These are phyloP conservation scores for Cladophialophora immunda DNA, from an alignment of 2,329 filamentous ascomycete genomes.

Conservation along the genomic window DNA sequence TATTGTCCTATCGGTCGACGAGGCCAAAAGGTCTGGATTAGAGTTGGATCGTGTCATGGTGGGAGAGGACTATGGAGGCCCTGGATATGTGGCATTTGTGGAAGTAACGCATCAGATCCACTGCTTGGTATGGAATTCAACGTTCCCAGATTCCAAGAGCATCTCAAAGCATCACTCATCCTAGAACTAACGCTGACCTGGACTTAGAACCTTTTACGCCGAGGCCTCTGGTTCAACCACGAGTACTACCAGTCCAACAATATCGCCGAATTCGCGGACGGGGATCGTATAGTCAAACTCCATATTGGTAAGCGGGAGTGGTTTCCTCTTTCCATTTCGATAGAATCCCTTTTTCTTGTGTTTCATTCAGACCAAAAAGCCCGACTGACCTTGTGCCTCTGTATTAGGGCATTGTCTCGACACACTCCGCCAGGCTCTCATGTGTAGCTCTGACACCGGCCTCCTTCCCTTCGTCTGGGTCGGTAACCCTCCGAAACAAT, in stretches of 20 bases:
- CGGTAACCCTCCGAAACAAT: neutral
- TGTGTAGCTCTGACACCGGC: constrained; percentile 1
- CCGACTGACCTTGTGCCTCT: neutral
- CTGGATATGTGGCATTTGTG: constrained; percentile 2
- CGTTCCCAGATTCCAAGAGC: neutral
- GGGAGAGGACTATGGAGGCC: constrained; percentile 3
- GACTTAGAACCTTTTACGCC: neutral
- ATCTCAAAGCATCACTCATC: neutral
- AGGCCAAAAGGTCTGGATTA: neutral
- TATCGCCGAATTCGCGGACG: neutral
- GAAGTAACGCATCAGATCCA: constrained; percentile 3
- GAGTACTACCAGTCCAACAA: neutral
- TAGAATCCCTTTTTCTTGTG: neutral
- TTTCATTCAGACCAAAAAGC: neutral
- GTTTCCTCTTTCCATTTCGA: neutral
- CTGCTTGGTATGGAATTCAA: neutral
- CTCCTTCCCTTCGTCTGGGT: constrained; percentile 7
- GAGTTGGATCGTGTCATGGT: constrained; percentile 7
- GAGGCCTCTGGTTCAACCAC: neutral
- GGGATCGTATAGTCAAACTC: neutral
- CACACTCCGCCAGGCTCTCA: constrained; percentile 4
- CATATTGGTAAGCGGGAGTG: neutral
- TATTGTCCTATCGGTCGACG: constrained; percentile 1
- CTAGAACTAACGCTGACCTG: neutral
- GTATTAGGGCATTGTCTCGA: constrained; percentile 1